Evolutionary conservation across 2,329 filamentous ascomycete genomes (phyloP).

Genomic region (Clonostachys sp.): DNA sequence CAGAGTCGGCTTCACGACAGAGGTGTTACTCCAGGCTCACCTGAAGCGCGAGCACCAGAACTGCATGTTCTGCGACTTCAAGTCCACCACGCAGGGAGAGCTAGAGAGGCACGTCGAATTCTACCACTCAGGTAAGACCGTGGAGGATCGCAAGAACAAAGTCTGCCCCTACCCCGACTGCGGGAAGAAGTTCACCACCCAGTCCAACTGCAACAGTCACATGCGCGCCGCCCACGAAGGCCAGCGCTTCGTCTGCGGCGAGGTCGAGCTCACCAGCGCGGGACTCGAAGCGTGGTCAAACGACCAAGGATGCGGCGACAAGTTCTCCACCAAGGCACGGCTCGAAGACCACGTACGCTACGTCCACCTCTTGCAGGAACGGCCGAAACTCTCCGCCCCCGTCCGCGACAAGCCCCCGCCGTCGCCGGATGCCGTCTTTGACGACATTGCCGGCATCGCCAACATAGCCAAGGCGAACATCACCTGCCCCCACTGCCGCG

Average conservation of each 20-base stretch:
- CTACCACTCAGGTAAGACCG: slow-evolving; percentile 59
- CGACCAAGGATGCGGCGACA: slow-evolving; percentile 66
- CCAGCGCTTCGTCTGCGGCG: slow-evolving; percentile 73
- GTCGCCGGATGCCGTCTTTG: slow-evolving; percentile 15
- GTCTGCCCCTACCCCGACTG: slow-evolving; percentile 66
- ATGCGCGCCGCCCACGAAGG: slow-evolving; percentile 74
- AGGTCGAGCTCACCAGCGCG: slow-evolving; percentile 52
- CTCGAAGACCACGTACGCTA: slow-evolving; percentile 83
- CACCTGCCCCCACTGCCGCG: slow-evolving; percentile 40
- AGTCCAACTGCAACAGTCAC: slow-evolving; percentile 79
- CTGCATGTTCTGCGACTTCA: slow-evolving; percentile 71
- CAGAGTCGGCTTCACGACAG: slow-evolving; percentile 64
- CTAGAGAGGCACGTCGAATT: slow-evolving; percentile 76
- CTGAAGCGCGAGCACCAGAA: slow-evolving; percentile 67
- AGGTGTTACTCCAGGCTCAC: slow-evolving; percentile 68
- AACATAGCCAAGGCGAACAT: slow-evolving; percentile 31
- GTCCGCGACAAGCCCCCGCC: background rate
- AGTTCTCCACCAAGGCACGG: slow-evolving; percentile 71
- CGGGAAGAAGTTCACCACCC: slow-evolving; percentile 72
- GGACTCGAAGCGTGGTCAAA: slow-evolving; percentile 62
- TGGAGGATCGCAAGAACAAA: slow-evolving; percentile 61
- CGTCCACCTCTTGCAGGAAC: slow-evolving; percentile 64
- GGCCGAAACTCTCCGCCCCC: slow-evolving; percentile 25
- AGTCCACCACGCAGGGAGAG: slow-evolving; percentile 61
- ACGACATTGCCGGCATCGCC: slow-evolving; percentile 34